phyloP scores from a whole-genome alignment of 768 basidiomycete species.

The Amanita rimosa region DNA sequence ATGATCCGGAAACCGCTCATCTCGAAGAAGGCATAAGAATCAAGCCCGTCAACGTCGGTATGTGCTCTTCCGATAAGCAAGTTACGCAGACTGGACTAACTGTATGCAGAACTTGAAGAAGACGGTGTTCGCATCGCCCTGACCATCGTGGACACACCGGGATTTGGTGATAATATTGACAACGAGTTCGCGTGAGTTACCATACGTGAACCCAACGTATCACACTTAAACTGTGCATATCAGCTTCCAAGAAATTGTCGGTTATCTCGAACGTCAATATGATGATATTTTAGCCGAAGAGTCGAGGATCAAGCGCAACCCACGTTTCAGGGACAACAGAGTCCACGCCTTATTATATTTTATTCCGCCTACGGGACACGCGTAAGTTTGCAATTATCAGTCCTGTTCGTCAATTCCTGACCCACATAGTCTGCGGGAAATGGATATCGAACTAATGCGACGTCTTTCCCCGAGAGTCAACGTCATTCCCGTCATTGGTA shows the following conservation, averaged over 20 bases:
- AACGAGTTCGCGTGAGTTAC: constrained; percentile 88
- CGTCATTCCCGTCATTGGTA: constrained; percentile 96
- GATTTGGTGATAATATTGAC: constrained; percentile 98
- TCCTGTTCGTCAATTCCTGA: constrained; percentile 2
- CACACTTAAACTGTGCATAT: neutral
- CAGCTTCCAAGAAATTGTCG: constrained; percentile 96
- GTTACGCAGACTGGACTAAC: constrained; percentile 3
- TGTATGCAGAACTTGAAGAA: constrained; percentile 79
- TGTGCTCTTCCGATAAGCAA: constrained; percentile 16
- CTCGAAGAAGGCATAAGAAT: constrained; percentile 91
- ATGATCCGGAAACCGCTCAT: constrained; percentile 82
- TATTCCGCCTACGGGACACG: constrained; percentile 95
- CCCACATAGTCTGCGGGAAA: constrained; percentile 70
- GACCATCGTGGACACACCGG: constrained; percentile 97
- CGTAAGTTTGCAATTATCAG: constrained; percentile 43
- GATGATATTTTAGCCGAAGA: constrained; percentile 98
- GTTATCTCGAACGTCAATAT: constrained; percentile 96
- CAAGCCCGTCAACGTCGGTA: constrained; percentile 90
- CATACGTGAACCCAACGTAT: neutral
- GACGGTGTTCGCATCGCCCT: constrained; percentile 97
- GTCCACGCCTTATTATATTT: constrained; percentile 96
- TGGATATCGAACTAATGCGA: constrained; percentile 99
- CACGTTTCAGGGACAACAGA: constrained; percentile 96
- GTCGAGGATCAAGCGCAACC: constrained; percentile 98
- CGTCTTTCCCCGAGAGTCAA: constrained; percentile 96